These are phyloP conservation scores for Globisporangium abappressorium DNA, from an alignment of 352 stramenopile species.

Conservation along the genomic window DNA sequence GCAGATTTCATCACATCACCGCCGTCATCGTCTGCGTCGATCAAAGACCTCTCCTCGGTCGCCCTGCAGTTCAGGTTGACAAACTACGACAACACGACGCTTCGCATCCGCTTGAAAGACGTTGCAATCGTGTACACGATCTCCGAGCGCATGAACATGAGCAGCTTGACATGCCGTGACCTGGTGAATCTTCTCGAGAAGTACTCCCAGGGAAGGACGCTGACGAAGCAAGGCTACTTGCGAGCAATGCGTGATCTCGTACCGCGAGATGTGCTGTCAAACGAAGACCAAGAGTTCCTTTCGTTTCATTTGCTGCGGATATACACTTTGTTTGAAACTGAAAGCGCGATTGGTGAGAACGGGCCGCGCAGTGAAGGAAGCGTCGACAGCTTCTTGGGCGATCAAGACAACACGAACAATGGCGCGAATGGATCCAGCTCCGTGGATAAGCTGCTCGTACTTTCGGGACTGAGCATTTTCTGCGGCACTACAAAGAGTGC, in stretches of 20 bases:
- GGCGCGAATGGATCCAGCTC: slow-evolving; percentile 40
- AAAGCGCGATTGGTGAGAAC: slow-evolving; percentile 49
- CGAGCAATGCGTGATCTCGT: slow-evolving; percentile 77
- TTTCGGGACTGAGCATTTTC: slow-evolving; percentile 90
- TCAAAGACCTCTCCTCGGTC: slow-evolving; percentile 65
- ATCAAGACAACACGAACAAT: slow-evolving; percentile 23
- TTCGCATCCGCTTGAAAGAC: slow-evolving; percentile 83
- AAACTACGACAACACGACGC: slow-evolving; percentile 74
- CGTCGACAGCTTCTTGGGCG: slow-evolving; percentile 19
- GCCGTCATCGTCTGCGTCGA: slow-evolving; percentile 32
- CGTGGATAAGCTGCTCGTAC: slow-evolving; percentile 67
- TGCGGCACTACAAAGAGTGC: slow-evolving; percentile 94
- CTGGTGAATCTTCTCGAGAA: slow-evolving; percentile 73
- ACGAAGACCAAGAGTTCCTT: slow-evolving; percentile 86
- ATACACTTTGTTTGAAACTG: slow-evolving; percentile 80
- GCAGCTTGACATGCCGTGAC: slow-evolving; percentile 56
- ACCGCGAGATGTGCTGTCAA: slow-evolving; percentile 62
- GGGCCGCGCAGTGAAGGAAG: slow-evolving; percentile 20
- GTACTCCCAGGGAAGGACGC: slow-evolving; percentile 52
- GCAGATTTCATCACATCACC: slow-evolving; percentile 60
- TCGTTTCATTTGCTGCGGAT: slow-evolving; percentile 84
- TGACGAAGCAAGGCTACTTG: slow-evolving; percentile 77
- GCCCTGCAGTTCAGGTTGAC: slow-evolving; percentile 87
- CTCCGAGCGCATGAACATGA: slow-evolving; percentile 81
- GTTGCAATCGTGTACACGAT: slow-evolving; percentile 87